Conservation (phyloP, 345 rosid species). For the Populus tremula region DNA sequence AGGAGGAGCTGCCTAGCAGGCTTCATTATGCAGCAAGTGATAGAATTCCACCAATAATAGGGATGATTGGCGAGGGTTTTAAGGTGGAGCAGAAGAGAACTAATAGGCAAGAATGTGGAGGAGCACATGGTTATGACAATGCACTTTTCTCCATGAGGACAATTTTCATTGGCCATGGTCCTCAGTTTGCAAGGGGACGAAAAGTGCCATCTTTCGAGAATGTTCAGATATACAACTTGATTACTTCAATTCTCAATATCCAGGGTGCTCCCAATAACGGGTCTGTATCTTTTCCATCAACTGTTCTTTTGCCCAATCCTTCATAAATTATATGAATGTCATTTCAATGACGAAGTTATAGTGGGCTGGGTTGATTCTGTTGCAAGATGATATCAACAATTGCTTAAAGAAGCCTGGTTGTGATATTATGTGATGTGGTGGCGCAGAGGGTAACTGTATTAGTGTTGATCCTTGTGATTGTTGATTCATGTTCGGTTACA, state of each 20-base stretch:
- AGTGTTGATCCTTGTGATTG: background rate
- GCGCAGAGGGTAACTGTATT: background rate
- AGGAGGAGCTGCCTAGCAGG: constrained; percentile 80
- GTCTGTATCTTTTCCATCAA: constrained; percentile 41
- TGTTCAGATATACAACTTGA: constrained; percentile 76
- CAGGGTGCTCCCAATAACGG: constrained; percentile 84
- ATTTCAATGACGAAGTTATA: background rate
- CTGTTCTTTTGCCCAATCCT: constrained; percentile 48
- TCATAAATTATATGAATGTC: constrained; percentile 2
- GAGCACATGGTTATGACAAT: constrained; percentile 90
- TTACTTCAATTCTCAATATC: constrained; percentile 77
- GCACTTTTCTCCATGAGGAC: constrained; percentile 89
- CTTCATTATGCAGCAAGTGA: constrained; percentile 66
- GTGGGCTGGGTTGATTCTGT: background rate
- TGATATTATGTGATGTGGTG: constrained; percentile 1
- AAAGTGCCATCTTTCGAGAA: constrained; percentile 94
- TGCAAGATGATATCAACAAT: background rate
- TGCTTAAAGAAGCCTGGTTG: background rate
- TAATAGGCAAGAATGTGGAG: constrained; percentile 68
- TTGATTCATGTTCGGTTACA: background rate
- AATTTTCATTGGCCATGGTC: constrained; percentile 89
- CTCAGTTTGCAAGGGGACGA: constrained; percentile 63
- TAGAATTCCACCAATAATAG: constrained; percentile 75
- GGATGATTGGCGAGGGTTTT: constrained; percentile 68
- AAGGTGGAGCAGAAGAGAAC: constrained; percentile 70